These are phyloP conservation scores for Durotheca rogersii DNA, from an alignment of 495 filamentous ascomycete genomes.

Conservation along the genomic window DNA sequence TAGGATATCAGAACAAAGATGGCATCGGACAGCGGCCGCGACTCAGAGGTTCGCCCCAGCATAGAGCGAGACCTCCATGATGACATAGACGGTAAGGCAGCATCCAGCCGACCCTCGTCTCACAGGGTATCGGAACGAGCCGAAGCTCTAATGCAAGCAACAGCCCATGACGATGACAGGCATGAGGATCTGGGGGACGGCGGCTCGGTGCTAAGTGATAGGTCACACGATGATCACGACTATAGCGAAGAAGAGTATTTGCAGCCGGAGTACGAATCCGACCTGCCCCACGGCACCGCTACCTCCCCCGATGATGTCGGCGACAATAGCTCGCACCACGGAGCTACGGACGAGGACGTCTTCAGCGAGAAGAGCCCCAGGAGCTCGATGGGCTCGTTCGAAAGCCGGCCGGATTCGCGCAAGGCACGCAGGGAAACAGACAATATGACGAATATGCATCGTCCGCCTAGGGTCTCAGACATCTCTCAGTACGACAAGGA, in stretches of 20 bases:
- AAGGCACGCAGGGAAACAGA: conserved; percentile 24
- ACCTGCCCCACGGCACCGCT: conserved; percentile 24
- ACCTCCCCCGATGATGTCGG: conserved; percentile 32
- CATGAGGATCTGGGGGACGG: conserved; percentile 28
- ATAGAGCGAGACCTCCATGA: conserved; percentile 12
- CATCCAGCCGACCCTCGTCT: background rate
- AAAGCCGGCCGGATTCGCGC: conserved; percentile 28
- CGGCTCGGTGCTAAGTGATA: conserved; percentile 38
- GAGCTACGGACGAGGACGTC: conserved; percentile 55
- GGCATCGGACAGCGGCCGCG: background rate
- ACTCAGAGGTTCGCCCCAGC: conserved; percentile 14
- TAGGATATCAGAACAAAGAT: conserved; percentile 3
- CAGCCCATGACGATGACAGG: conserved; percentile 8
- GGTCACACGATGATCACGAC: conserved; percentile 34
- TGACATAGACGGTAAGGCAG: conserved; percentile 1
- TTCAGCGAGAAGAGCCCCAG: conserved; percentile 55
- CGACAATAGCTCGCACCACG: conserved; percentile 46
- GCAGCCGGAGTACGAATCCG: conserved; percentile 22
- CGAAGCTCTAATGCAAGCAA: conserved; percentile 1
- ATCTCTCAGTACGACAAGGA: conserved; percentile 44
- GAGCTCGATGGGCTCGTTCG: conserved; percentile 47
- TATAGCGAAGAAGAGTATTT: conserved; percentile 20
- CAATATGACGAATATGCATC: conserved; percentile 38
- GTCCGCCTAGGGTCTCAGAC: conserved; percentile 46
- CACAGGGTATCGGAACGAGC: background rate